Conservation (phyloP, 345 rosid species). For the Corchorus capsularis region DNA sequence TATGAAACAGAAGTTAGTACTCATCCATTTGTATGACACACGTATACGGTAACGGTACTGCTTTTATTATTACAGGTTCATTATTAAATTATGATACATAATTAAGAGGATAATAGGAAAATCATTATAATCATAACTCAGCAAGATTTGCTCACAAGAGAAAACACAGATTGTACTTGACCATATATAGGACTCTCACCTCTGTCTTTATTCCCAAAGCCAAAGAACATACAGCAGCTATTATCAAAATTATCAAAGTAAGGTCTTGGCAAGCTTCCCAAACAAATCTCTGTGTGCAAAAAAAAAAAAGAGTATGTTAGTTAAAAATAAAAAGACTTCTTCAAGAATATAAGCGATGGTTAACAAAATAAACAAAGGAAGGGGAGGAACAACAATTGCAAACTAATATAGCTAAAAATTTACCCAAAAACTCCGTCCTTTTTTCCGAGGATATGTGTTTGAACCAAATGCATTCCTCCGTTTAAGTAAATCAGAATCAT, state of each 20-base stretch:
- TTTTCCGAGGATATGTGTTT: constrained; percentile 89
- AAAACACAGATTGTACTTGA: constrained; percentile 9
- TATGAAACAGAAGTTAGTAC: not conserved
- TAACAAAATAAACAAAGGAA: not conserved
- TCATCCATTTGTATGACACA: not conserved
- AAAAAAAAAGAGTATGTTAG: not conserved
- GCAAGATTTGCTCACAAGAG: not conserved
- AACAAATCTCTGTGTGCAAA: constrained; percentile 59
- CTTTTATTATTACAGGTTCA: not conserved
- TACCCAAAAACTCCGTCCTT: constrained; percentile 94
- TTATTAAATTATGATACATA: not conserved
- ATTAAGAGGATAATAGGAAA: not conserved
- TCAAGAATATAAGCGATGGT: not conserved
- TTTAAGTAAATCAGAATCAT: constrained; percentile 65
- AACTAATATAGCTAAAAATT: not conserved
- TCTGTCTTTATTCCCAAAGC: constrained; percentile 93
- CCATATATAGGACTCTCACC: constrained; percentile 46
- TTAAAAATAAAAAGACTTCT: not conserved
- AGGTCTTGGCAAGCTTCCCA: constrained; percentile 94
- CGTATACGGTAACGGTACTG: not conserved
- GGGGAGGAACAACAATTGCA: not conserved
- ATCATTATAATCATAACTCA: not conserved
- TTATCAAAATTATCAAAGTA: constrained; percentile 82
- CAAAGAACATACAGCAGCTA: constrained; percentile 93
- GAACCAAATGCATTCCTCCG: constrained; percentile 76